Evolutionary conservation across 1,284 basidiomycete species (phyloP).

Genomic region (Baeospora myosura): DNA sequence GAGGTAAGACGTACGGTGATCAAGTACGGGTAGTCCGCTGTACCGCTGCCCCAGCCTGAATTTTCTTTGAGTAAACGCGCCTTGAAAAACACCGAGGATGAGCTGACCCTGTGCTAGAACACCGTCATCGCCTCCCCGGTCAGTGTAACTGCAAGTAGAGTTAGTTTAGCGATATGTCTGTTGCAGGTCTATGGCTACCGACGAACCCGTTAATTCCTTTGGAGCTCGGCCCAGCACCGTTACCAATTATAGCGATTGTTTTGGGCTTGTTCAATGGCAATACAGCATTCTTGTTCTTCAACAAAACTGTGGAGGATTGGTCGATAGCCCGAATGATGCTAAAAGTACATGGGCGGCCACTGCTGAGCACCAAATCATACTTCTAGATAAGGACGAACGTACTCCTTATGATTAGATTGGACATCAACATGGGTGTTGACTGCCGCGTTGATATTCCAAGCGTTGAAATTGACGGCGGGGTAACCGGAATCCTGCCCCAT

Average conservation of each 20-base stretch:
- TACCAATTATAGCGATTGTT: conserved; percentile 55
- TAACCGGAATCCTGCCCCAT: conserved; percentile 54
- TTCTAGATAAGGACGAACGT: too few relatives aligned
- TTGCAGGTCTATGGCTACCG: not conserved
- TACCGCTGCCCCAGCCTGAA: conserved; percentile 39
- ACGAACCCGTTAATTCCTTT: conserved; percentile 54
- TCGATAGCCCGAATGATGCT: conserved; percentile 62
- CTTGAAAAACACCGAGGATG: not conserved
- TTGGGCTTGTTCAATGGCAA: conserved; percentile 53
- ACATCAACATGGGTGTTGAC: conserved; percentile 55
- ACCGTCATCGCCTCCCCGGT: conserved; percentile 43
- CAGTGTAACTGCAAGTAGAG: conserved; percentile 27
- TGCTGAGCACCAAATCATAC: not conserved
- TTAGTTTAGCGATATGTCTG: conserved; percentile 10
- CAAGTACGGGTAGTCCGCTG: conserved; percentile 44
- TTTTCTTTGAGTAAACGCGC: not conserved
- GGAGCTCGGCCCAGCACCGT: conserved; percentile 51
- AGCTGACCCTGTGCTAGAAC: conserved; percentile 64
- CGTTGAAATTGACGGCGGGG: conserved; percentile 39
- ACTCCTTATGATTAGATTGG: conserved; percentile 56
- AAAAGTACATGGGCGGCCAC: conserved; percentile 1
- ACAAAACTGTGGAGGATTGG: conserved; percentile 63
- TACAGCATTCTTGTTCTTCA: conserved; percentile 57
- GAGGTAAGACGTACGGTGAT: conserved; percentile 29
- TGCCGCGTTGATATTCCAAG: conserved; percentile 28